Conservation (phyloP, 768 basidiomycete species). For the Tricholoma sp. region DNA sequence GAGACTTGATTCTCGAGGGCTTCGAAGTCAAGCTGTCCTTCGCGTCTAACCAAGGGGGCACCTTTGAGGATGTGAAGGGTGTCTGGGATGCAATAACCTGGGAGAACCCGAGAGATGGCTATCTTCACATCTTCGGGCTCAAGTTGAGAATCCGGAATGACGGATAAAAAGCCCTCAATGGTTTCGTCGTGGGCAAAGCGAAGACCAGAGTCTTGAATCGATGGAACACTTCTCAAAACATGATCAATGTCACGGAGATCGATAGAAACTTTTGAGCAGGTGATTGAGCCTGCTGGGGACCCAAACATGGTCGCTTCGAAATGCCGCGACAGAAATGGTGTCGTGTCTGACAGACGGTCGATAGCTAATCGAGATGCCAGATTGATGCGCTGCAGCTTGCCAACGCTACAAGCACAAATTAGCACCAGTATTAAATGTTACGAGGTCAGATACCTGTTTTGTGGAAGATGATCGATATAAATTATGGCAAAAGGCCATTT, state of each 20-base stretch:
- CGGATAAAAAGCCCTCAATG: slow-evolving; percentile 35
- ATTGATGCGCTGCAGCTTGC: slow-evolving; percentile 43
- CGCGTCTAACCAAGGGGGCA: slow-evolving; percentile 14
- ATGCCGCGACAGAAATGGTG: slow-evolving; percentile 33
- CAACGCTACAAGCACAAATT: slow-evolving; percentile 22
- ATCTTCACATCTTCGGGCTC: slow-evolving; percentile 17
- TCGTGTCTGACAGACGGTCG: slow-evolving; percentile 28
- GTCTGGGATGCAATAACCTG: slow-evolving; percentile 37
- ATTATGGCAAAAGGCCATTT: slow-evolving; percentile 46
- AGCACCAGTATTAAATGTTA: background rate
- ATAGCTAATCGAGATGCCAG: slow-evolving; percentile 37
- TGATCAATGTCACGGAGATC: slow-evolving; percentile 23
- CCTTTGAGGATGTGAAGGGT: slow-evolving; percentile 25
- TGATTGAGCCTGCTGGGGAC: slow-evolving; percentile 32
- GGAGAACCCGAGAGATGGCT: slow-evolving; percentile 21
- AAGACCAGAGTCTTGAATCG: slow-evolving; percentile 31
- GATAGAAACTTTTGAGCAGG: slow-evolving; percentile 28
- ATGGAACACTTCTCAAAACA: slow-evolving; percentile 22
- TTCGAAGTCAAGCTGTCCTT: slow-evolving; percentile 27
- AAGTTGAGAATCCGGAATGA: slow-evolving; percentile 12
- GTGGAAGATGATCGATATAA: slow-evolving; percentile 43
- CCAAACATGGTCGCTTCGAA: slow-evolving; percentile 33
- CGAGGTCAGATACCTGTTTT: slow-evolving; percentile 27
- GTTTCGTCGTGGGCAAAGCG: slow-evolving; percentile 26
- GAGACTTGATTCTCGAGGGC: slow-evolving; percentile 24